These are phyloP conservation scores for Hypoxylon crocopeplum DNA, from an alignment of 495 filamentous ascomycete species.

Conservation along the genomic window DNA sequence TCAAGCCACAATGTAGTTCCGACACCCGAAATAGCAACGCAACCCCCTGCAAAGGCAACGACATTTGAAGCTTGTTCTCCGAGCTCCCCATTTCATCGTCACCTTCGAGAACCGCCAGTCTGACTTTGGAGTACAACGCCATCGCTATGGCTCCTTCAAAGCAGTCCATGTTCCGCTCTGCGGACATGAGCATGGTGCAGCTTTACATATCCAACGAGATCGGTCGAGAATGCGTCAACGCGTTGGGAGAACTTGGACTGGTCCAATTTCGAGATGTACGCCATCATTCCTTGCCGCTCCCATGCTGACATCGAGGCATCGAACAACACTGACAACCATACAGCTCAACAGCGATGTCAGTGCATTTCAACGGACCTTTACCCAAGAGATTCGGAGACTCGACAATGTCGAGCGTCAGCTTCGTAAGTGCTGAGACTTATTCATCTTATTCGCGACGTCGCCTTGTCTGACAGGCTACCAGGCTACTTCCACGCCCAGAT, in stretches of 20 bases:
- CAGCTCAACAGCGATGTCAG: constrained; percentile 91
- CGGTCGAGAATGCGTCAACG: constrained; percentile 94
- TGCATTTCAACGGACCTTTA: constrained; percentile 97
- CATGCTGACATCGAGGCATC: constrained; percentile 1
- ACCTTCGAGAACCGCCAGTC: constrained; percentile 29
- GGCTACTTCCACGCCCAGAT: constrained; percentile 95
- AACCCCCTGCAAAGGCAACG: constrained; percentile 34
- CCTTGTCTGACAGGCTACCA: constrained; percentile 38
- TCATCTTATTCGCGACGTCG: background rate
- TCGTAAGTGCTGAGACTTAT: constrained; percentile 62
- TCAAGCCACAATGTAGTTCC: constrained; percentile 26
- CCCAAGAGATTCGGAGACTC: constrained; percentile 92
- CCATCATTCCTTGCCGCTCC: constrained; percentile 3
- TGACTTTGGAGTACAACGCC: constrained; percentile 35
- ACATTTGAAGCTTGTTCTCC: constrained; percentile 16
- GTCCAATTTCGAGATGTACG: constrained; percentile 97
- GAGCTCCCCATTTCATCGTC: constrained; percentile 23
- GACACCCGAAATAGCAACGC: constrained; percentile 8
- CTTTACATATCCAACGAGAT: constrained; percentile 99
- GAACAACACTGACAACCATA: constrained; percentile 34
- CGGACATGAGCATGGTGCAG: constrained; percentile 99
- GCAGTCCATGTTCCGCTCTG: constrained; percentile 98
- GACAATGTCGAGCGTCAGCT: constrained; percentile 98
- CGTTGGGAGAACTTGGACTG: constrained; percentile 91
- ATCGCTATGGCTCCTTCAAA: constrained; percentile 61